Conservation (phyloP, 2,329 filamentous ascomycete genomes). For the Fusarium pilosicola region DNA sequence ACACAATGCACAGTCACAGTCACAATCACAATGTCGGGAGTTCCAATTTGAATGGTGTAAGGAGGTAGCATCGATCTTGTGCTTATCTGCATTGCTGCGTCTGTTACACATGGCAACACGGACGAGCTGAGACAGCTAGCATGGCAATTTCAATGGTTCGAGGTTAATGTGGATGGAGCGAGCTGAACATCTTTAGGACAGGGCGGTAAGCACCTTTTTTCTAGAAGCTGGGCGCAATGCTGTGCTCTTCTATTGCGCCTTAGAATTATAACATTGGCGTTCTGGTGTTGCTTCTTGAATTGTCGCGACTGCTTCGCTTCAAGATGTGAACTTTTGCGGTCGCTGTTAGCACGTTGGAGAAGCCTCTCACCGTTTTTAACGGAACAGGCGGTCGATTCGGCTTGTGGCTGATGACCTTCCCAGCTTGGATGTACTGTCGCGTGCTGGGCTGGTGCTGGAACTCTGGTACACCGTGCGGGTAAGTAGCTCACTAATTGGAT, state of each 20-base stretch:
- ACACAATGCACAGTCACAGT: neutral
- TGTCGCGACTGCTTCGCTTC: neutral
- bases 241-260: neutral
- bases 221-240: neutral
- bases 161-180: neutral
- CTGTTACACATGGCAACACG: constrained; percentile 13
- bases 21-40: neutral
- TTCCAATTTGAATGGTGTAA: constrained; percentile 1
- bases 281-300: neutral
- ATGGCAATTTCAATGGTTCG: constrained; percentile 4
- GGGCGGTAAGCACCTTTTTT: neutral
- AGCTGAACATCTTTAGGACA: neutral
- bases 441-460: constrained; percentile 1
- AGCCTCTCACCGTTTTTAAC: neutral
- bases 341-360: neutral
- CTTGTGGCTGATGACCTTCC: constrained; percentile 10
- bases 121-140: constrained; percentile 24
- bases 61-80: constrained; percentile 30
- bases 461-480: constrained; percentile 17
- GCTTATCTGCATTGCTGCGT: constrained; percentile 12
- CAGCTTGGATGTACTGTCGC: constrained; percentile 5
- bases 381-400: neutral
- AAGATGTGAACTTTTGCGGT: neutral
- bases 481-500: neutral
- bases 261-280: neutral